Evolutionary conservation across 257 asterid genomes (phyloP).

Genomic region (Voacanga thouarsii): DNA sequence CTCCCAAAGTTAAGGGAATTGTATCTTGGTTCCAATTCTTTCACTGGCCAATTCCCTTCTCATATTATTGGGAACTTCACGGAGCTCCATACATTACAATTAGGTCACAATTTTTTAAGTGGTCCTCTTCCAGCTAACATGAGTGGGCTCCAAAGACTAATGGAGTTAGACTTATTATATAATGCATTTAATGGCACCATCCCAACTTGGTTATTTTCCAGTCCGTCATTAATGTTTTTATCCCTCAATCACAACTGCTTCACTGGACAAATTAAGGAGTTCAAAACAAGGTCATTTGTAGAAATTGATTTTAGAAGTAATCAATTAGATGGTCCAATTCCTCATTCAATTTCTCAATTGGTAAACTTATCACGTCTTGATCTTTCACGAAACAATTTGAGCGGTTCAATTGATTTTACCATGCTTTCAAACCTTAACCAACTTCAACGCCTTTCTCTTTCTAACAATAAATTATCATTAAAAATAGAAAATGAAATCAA

Average conservation of each 20-base stretch:
- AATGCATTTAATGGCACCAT: background rate
- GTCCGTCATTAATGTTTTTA: background rate
- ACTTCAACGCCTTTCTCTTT: conserved; percentile 5
- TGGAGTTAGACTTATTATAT: background rate
- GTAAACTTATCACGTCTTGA: background rate
- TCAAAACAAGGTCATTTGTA: background rate
- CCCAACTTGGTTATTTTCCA: background rate
- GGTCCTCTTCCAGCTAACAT: background rate
- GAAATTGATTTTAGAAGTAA: background rate
- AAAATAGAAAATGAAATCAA: background rate
- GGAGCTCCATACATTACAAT: background rate
- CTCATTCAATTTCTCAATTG: conserved; percentile 9
- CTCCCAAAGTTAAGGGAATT: background rate
- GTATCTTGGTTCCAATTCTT: background rate
- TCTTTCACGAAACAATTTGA: conserved; percentile 10
- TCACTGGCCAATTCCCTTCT: background rate
- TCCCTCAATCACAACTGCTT: background rate
- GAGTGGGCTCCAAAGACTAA: background rate
- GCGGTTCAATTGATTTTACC: background rate
- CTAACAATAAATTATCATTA: too few relatives aligned
- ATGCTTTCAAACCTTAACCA: background rate
- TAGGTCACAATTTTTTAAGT: background rate
- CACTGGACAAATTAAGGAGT: conserved; percentile 5
- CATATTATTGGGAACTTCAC: background rate
- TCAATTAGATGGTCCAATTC: conserved; percentile 11